These are phyloP conservation scores for Ogataea trehalophila DNA, from an alignment of 805 yeast genomes.

Conservation along the genomic window DNA sequence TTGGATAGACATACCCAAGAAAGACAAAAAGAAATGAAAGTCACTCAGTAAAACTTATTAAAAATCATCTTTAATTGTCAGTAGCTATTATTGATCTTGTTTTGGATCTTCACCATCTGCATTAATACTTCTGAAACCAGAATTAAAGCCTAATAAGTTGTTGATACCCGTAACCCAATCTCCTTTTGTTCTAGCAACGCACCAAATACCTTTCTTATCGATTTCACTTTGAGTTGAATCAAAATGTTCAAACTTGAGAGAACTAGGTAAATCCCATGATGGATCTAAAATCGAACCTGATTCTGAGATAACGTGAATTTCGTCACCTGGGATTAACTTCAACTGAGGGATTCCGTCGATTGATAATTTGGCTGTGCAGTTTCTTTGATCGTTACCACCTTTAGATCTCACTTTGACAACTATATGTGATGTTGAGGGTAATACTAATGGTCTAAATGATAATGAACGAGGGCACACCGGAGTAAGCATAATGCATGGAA, in stretches of 20 bases:
- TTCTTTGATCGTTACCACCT: constrained; percentile 16
- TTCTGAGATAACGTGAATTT: constrained; percentile 66
- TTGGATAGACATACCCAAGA: no score
- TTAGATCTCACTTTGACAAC: constrained; percentile 54
- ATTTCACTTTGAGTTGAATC: constrained; percentile 1
- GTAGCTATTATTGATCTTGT: neutral
- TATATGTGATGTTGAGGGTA: constrained; percentile 76
- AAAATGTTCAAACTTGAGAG: constrained; percentile 5
- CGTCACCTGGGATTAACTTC: constrained; percentile 69
- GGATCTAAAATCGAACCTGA: constrained; percentile 55
- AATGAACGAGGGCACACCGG: constrained; percentile 91
- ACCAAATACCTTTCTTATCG: constrained; percentile 65
- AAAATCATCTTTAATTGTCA: neutral
- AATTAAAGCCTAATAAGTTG: constrained; percentile 82
- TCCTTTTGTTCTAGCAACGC: constrained; percentile 74
- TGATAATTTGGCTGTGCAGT: constrained; percentile 50
- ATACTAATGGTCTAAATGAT: constrained; percentile 81
- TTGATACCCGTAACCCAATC: constrained; percentile 94
- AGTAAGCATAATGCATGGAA: constrained; percentile 74
- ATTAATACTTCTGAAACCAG: constrained; percentile 56
- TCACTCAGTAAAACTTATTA: neutral
- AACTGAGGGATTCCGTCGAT: constrained; percentile 83
- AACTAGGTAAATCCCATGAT: constrained; percentile 41
- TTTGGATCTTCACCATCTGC: constrained; percentile 1
- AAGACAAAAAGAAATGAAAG: neutral